Base-by-base conservation (phyloP, 2,329 filamentous ascomycete genomes). In the Scytalidium sp. region DNA sequence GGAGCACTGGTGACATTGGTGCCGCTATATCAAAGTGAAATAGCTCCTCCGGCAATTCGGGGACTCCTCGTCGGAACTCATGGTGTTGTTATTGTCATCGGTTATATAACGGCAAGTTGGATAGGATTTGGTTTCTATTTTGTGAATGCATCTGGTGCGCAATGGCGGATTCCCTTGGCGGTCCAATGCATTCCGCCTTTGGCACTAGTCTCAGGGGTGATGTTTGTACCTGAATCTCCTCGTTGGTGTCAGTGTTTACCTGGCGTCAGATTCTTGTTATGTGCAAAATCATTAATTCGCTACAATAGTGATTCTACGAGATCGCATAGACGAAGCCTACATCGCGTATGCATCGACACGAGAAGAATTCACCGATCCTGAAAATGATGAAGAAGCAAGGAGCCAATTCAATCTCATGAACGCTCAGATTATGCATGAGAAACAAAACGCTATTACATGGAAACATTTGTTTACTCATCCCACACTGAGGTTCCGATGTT, bases 121-220 rank as follows among this genome's bases (percentile, higher is more conserved):
- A 51, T 53, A 15, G 58, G 49, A 4, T 49, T 62, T 10, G 58
- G 51, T 22, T 63, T 62, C 49, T 58, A 58, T 40, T 59, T 56
- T 46, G 60, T 63, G 20, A 43, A 55, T 11, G 39, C 41, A n/a
- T 19, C 41, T 8, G 45, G 29, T 10, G 25, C 41, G 19, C 49
- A 51, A 23, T 51, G 49, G 49, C 86, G 89, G 56, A 88, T 93
- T 51, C 85, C 88, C 48, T 89, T 94, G 60, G 80, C 70, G 46
- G 75, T 94, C 49, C 89, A 94, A 73, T 88, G 90, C 71, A 69
- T 81, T 52, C 93, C 87, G 84, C 88, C 87, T 41, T 23, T 90
- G 42, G 84, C 93, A 55, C 83, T 94, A 19, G 86, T 71, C 25
- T 64, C 63, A 41, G 89, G 89, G 62, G 80, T 94, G 21, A 67